Base-by-base conservation (phyloP, 2,329 filamentous ascomycete species). In the Pyricularia pennisetigena region DNA sequence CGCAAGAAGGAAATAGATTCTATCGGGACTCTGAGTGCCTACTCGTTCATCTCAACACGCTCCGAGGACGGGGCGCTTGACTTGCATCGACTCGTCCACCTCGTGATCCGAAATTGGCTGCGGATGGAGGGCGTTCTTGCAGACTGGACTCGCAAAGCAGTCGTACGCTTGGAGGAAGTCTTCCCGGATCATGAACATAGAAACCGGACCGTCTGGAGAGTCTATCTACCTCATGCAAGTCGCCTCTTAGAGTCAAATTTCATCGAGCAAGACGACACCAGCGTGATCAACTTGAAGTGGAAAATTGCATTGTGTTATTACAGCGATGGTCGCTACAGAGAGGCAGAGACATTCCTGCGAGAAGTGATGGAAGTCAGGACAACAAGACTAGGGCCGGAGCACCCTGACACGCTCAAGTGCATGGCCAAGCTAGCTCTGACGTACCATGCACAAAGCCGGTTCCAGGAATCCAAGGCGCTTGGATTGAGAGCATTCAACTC, bases 361-460 rank as follows among this genome's bases (percentile, higher is more conserved):
- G 20, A 59, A 59, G 54, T 59, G 20, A 23, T 59, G 54, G 54
- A 59, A 9, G 6, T 24, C n/a, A 20, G 54, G 24, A 24, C 54
- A 59, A 20, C 2, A n/a, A 28, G 9, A 62, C 66, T 69, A 1
- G 66, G 68, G n/a, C 54, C 28, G 16, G 66, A 68, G 16, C 68
- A 69, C 68, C 67, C 68, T 8, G 54, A 66, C 12, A 69, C 67
- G 57, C 16, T 64, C n/a, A 64, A 24, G 2, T 54, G 30, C 26
- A 69, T 69, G 67, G 28, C 14, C 14, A 69, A 68, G 57, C 64
- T 69, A 14, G 62, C 62, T 20, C n/a, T 32, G 28, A 35, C 62
- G 62, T 64, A 32, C n/a, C 30, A 32, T 29, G 30, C 28, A 29
- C 16, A 64, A 32, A 32, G 62, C 62, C 62, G 62, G 8, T 64